Conservation (phyloP, 78 protist species). For the Guillardia theta region DNA sequence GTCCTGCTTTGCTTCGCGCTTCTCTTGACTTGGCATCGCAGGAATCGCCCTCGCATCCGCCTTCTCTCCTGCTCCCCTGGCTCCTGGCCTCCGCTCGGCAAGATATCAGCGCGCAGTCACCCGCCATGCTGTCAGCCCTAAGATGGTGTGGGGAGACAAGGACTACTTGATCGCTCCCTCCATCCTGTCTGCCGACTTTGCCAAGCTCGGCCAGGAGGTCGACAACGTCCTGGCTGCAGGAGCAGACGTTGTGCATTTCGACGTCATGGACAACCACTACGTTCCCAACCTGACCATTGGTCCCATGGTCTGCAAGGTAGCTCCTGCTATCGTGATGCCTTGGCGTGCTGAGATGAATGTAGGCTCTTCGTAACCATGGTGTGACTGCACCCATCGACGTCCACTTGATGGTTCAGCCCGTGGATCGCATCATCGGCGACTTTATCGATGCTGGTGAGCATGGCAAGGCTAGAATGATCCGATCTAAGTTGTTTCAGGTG, state of each 20-base stretch:
- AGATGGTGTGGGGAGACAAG: background rate
- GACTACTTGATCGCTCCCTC: constrained; percentile 36
- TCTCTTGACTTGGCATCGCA: too few relatives aligned
- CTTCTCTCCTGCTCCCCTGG: too few relatives aligned
- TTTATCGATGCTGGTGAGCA: constrained; percentile 16
- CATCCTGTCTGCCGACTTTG: constrained; percentile 10
- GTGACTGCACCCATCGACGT: background rate
- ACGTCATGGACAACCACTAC: constrained; percentile 27
- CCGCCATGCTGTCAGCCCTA: too few relatives aligned
- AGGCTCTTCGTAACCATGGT: constrained; percentile 13
- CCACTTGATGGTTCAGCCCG: background rate
- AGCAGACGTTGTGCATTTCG: constrained; percentile 10
- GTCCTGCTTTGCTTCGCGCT: too few relatives aligned
- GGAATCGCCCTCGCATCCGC: too few relatives aligned
- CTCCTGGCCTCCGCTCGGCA: too few relatives aligned
- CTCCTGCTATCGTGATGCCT: too few relatives aligned
- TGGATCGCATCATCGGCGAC: background rate
- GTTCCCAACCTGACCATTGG: constrained; percentile 23
- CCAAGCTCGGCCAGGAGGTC: constrained; percentile 45
- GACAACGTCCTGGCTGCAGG: constrained; percentile 13
- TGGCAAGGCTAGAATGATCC: too few relatives aligned
- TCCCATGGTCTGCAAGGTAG: background rate
- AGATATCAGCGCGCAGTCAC: too few relatives aligned
- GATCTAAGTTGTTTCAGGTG: too few relatives aligned
- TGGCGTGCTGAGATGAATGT: too few relatives aligned